A percentile compares a stretch with the other conserved stretches of the same genome.
These are phyloP conservation scores for Umbelopsis sp. DNA, from an alignment of 192 early-diverging fungal species.

Conservation along the genomic window DNA sequence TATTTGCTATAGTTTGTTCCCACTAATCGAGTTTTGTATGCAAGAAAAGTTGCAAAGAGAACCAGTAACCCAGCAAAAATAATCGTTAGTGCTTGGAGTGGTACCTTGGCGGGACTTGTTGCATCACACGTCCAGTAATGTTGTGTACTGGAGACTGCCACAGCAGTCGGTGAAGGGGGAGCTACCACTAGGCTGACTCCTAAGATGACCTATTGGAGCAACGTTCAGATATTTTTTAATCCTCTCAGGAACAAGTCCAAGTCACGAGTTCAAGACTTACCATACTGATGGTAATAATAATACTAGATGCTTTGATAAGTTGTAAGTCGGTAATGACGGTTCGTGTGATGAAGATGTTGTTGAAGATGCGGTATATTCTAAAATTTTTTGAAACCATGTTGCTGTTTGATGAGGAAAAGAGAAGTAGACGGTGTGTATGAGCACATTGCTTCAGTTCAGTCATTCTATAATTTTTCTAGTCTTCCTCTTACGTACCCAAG, in stretches of 20 bases:
- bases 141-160: conserved; percentile 31
- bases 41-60: conserved; percentile 46
- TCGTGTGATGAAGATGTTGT: conserved; percentile 53
- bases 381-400: conserved; percentile 60
- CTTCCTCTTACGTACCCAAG: conserved; percentile 33
- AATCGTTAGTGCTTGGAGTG: conserved; percentile 33
- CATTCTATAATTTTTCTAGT: too few relatives aligned
- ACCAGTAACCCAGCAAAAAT: conserved; percentile 39
- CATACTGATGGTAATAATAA: conserved; percentile 38
- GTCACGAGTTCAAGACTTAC: conserved; percentile 21
- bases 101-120: conserved; percentile 18
- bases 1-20: conserved; percentile 43
- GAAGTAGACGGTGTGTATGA: too few relatives aligned
- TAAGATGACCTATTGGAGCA: conserved; percentile 34
- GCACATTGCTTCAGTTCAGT: too few relatives aligned
- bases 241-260: background rate
- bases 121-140: conserved; percentile 47
- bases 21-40: conserved; percentile 52
- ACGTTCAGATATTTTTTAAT: background rate
- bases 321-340: conserved; percentile 49
- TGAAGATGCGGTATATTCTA: conserved; percentile 55
- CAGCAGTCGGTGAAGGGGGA: conserved; percentile 33
- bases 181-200: conserved; percentile 35
- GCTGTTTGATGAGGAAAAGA: conserved; percentile 4
- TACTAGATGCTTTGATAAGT: conserved; percentile 43